phyloP scores from a whole-genome alignment of 805 yeast species.

The Gaillardinia entomophila region DNA sequence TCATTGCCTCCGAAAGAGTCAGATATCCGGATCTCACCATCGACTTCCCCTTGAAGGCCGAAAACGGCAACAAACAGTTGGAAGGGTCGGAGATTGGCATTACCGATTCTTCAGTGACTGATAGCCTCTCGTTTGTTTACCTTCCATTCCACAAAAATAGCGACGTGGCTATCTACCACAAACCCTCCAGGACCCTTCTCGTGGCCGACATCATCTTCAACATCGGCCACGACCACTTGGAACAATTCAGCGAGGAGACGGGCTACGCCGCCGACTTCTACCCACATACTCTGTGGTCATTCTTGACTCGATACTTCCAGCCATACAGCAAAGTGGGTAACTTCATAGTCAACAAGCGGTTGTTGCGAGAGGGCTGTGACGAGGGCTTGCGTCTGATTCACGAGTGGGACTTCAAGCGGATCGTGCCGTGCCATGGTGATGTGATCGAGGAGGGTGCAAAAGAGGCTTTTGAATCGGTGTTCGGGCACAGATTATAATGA shows the following conservation, averaged over 20 bases:
- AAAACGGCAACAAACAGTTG: constrained; percentile 4
- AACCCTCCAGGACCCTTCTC: constrained; percentile 41
- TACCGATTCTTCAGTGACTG: constrained; percentile 3
- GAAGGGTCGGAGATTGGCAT: constrained; percentile 4
- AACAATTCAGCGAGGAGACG: constrained; percentile 36
- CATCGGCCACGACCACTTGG: constrained; percentile 37
- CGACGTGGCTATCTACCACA: constrained; percentile 51
- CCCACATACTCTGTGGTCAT: constrained; percentile 43
- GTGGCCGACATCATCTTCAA: constrained; percentile 62
- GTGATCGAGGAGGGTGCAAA: constrained; percentile 39
- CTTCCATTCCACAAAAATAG: constrained; percentile 38
- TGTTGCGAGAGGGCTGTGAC: constrained; percentile 1
- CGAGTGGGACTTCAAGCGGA: constrained; percentile 42
- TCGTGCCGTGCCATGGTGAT: constrained; percentile 59
- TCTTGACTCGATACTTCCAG: constrained; percentile 32
- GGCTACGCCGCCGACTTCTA: constrained; percentile 40
- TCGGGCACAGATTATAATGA: too few species aligned
- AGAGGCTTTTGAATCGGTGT: constrained; percentile 13
- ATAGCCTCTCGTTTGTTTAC: constrained; percentile 7
- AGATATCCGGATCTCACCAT: constrained; percentile 1
- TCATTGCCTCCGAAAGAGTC: constrained; percentile 6
- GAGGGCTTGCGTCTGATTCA: constrained; percentile 22
- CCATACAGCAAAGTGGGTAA: constrained; percentile 21
- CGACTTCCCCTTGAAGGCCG: constrained; percentile 1
- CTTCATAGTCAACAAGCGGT: constrained; percentile 1